Evolutionary conservation across 371 early-diverging fungal genomes (phyloP), one percentile per base, ranked within the genome.

Genomic region (Zancudomyces culisetae): DNA sequence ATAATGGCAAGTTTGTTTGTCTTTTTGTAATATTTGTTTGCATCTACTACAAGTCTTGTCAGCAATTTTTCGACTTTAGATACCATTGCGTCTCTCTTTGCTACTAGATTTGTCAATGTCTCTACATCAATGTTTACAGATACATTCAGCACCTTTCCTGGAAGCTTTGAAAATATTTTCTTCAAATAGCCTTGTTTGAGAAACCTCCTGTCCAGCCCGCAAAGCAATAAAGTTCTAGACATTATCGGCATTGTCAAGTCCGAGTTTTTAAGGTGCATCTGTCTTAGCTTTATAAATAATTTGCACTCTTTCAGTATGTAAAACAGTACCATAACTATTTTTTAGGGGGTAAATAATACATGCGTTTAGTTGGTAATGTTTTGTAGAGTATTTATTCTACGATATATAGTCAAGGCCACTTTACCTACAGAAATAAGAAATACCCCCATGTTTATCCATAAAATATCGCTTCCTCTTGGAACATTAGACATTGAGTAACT

Each of bases 381-480:
- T 10, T 10, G 10, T 35, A 35, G 35, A 10, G 6, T 15, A 35
- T 35, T 35, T 35, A n/a, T n/a, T n/a, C n/a, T n/a, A n/a, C n/a
- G n/a, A n/a, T n/a, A n/a, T n/a, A n/a, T n/a, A n/a, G n/a, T n/a
- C n/a, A n/a, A 10, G 35, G 35, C 35, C 15, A 15, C 6, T 15
- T 35, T 35, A 35, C 35, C 6, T 35, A 35, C 15, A 10, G 15
- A 74, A 27, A 79, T 19, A 39, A 71, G 60, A 41, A 78, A 71
- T 49, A 83, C 53, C 26, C 73, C 54, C n/a, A 80, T 60, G 61
- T 82, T 81, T 23, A 78, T 78, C 83, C 83, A 83, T 24, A 73
- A 60, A 42, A 75, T 72, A 27, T 55, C 54, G 45, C 63, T 51
- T 4, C 59, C 58, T 2, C 65, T 63, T 2, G 23, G 42, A 35